phyloP scores from a whole-genome alignment of 768 basidiomycete species.

The Lactarius sanguifluus region DNA sequence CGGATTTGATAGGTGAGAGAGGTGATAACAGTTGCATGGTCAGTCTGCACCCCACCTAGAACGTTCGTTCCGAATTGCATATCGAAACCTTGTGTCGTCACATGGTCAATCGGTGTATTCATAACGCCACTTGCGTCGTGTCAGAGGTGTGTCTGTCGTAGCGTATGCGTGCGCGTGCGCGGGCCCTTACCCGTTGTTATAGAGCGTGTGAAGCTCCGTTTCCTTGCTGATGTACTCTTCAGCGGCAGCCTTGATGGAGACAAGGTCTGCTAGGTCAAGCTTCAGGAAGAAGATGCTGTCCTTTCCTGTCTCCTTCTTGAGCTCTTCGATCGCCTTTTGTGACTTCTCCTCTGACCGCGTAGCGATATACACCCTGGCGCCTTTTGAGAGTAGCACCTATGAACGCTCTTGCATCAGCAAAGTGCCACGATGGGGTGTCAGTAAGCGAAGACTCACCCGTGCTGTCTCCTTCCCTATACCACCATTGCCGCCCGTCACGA shows the following conservation, averaged over 20 bases:
- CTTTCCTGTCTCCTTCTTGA: slow-evolving; percentile 19
- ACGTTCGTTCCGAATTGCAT: slow-evolving; percentile 30
- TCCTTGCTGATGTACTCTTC: slow-evolving; percentile 22
- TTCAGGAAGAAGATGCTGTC: slow-evolving; percentile 16
- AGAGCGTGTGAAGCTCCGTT: slow-evolving; percentile 14
- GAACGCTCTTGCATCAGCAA: background rate
- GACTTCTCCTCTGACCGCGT: slow-evolving; percentile 8
- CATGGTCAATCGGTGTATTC: slow-evolving; percentile 10
- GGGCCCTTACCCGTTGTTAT: slow-evolving; percentile 13
- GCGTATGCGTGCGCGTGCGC: no score
- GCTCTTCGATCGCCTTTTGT: slow-evolving; percentile 7
- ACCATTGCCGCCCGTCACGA: slow-evolving; percentile 33
- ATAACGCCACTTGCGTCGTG: slow-evolving; percentile 18
- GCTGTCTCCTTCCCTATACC: slow-evolving; percentile 31
- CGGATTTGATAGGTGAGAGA: background rate
- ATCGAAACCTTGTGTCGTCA: slow-evolving; percentile 30
- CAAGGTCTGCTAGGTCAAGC: slow-evolving; percentile 17
- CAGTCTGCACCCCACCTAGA: slow-evolving; percentile 15
- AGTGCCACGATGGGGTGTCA: background rate
- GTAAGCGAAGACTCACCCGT: background rate
- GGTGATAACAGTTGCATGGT: no score
- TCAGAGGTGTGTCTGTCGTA: background rate
- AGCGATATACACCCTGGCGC: slow-evolving; percentile 28
- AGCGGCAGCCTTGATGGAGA: background rate
- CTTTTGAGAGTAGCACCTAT: slow-evolving; percentile 22